phyloP scores from a whole-genome alignment of 306 rosid species.

The Citrullus amarus region DNA sequence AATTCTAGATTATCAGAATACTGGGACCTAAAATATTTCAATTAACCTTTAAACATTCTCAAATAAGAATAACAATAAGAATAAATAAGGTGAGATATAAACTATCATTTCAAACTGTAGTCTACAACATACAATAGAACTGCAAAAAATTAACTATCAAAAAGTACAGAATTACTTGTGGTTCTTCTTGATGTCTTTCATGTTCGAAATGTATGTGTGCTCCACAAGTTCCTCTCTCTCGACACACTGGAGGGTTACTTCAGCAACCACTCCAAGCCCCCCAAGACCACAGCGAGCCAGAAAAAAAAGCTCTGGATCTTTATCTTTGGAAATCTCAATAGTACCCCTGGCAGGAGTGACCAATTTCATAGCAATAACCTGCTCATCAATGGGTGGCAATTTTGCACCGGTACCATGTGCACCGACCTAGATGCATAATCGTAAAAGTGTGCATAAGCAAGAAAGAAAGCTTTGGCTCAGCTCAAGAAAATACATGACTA shows the following conservation, averaged over 20 bases:
- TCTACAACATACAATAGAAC: neutral
- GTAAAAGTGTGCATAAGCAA: neutral
- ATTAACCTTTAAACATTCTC: neutral
- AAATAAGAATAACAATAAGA: neutral
- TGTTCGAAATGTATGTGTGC: conserved; percentile 64
- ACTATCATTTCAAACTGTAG: neutral
- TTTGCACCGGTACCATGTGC: conserved; percentile 97
- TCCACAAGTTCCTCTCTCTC: conserved; percentile 96
- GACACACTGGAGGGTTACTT: conserved; percentile 93
- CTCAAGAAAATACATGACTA: no score
- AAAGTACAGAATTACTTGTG: conserved; percentile 51
- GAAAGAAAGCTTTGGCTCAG: neutral
- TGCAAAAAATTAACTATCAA: neutral
- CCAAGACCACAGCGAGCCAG: conserved; percentile 98
- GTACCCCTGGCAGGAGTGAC: conserved; percentile 94
- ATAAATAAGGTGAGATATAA: neutral
- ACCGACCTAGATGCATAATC: conserved; percentile 62
- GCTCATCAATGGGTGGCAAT: conserved; percentile 95
- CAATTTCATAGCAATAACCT: conserved; percentile 76
- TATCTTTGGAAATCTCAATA: conserved; percentile 71
- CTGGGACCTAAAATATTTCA: neutral
- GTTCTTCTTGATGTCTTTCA: conserved; percentile 81
- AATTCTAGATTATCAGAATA: neutral
- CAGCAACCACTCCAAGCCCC: conserved; percentile 95
- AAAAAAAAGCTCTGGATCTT: conserved; percentile 80